A percentile compares a stretch with the other conserved stretches of the same genome.
phyloP scores from a whole-genome alignment of 495 filamentous ascomycete genomes.

The Hyaloscypha hepaticicola region DNA sequence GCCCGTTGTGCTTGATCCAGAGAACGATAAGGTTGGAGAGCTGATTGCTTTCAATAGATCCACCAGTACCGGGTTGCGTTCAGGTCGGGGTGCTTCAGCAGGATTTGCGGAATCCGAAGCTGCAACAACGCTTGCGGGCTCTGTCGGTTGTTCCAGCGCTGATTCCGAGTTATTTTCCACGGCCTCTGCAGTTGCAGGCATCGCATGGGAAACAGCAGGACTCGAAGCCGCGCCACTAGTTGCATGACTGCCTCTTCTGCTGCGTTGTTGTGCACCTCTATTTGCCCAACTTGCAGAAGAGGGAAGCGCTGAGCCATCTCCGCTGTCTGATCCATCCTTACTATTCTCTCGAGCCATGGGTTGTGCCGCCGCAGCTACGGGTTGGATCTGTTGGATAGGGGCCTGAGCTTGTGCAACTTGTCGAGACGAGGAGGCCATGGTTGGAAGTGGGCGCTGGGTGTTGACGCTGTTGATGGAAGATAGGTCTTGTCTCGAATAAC shows the following conservation, averaged over 20 bases:
- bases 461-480: slow-evolving; percentile 91
- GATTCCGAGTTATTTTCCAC: slow-evolving; percentile 34
- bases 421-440: slow-evolving; percentile 43
- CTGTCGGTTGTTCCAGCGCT: slow-evolving; percentile 35
- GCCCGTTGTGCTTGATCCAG: not conserved
- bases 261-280: slow-evolving; percentile 68
- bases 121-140: slow-evolving; percentile 13
- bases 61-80: slow-evolving; percentile 24
- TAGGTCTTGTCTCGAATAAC: slow-evolving; percentile 90
- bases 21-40: slow-evolving; percentile 15
- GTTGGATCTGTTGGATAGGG: slow-evolving; percentile 46
- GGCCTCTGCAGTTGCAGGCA: slow-evolving; percentile 47
- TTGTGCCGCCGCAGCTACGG: slow-evolving; percentile 57
- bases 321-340: slow-evolving; percentile 68
- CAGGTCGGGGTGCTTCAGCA: slow-evolving; percentile 30
- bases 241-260: slow-evolving; percentile 71
- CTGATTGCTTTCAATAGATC: slow-evolving; percentile 27
- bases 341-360: slow-evolving; percentile 72
- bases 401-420: slow-evolving; percentile 44
- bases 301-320: slow-evolving; percentile 83
- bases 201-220: slow-evolving; percentile 65
- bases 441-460: slow-evolving; percentile 64
- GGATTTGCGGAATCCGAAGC: slow-evolving; percentile 30
- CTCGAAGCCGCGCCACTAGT: slow-evolving; percentile 79
- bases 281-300: slow-evolving; percentile 92